Conservation (phyloP, 306 rosid genomes). For the Vachellia pachyceras region DNA sequence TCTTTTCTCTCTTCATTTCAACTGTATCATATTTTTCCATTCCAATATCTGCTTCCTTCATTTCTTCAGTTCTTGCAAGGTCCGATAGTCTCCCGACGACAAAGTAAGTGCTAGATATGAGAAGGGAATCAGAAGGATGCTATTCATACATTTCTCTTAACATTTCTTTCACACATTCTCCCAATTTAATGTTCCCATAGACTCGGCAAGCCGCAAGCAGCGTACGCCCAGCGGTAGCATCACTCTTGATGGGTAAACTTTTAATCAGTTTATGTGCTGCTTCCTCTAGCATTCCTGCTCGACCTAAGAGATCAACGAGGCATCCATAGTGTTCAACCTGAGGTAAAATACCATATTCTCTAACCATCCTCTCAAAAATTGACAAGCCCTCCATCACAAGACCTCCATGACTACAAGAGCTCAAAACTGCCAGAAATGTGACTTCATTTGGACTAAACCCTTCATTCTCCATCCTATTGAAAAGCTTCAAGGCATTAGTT, state of each 20-base stretch:
- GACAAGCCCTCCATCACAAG: conserved; percentile 59
- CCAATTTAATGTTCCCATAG: conserved; percentile 61
- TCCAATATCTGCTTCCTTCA: conserved; percentile 38
- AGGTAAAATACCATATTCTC: conserved; percentile 55
- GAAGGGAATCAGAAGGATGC: conserved; percentile 77
- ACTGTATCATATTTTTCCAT: conserved; percentile 26
- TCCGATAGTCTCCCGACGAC: conserved; percentile 71
- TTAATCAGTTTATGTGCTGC: conserved; percentile 66
- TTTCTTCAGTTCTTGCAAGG: conserved; percentile 44
- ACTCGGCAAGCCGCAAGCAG: conserved; percentile 75
- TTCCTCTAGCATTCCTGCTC: conserved; percentile 77
- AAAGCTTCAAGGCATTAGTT: conserved; percentile 51
- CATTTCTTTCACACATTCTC: conserved; percentile 56
- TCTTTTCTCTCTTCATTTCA: conserved; percentile 37
- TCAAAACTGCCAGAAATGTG: conserved; percentile 65
- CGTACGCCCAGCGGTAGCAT: conserved; percentile 75
- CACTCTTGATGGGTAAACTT: conserved; percentile 61
- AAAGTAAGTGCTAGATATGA: conserved; percentile 64
- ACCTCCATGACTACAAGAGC: conserved; percentile 82
- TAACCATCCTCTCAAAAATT: conserved; percentile 65
- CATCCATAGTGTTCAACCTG: conserved; percentile 75
- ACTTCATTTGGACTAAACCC: conserved; percentile 68
- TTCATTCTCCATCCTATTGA: conserved; percentile 58
- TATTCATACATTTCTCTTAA: conserved; percentile 47
- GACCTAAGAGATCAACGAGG: conserved; percentile 72